These are phyloP conservation scores for Sphenostylis stenocarpa DNA, from an alignment of 306 rosid genomes.

Conservation along the genomic window DNA sequence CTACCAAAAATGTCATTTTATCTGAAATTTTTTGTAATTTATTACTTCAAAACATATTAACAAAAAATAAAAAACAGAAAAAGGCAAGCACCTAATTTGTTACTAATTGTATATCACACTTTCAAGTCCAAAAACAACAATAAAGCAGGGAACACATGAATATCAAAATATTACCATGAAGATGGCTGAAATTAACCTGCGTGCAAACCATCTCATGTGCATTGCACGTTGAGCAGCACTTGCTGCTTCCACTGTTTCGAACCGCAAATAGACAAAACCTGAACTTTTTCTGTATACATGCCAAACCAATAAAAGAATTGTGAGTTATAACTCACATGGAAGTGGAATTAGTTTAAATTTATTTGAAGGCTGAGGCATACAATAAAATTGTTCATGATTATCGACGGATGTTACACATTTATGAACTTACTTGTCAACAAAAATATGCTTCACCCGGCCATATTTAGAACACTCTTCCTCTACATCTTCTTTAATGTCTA, in stretches of 20 bases:
- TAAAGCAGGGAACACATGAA: neutral
- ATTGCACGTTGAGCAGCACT: slow-evolving; percentile 84
- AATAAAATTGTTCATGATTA: neutral
- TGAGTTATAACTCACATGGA: neutral
- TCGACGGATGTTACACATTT: neutral
- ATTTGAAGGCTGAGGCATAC: neutral
- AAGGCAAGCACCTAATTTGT: neutral
- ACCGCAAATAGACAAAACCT: slow-evolving; percentile 85
- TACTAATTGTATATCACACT: neutral
- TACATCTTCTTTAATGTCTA: slow-evolving; percentile 91
- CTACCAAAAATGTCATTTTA: neutral
- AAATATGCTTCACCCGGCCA: slow-evolving; percentile 86
- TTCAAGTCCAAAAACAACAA: neutral
- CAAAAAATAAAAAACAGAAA: neutral
- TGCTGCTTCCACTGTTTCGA: slow-evolving; percentile 82
- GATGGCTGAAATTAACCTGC: slow-evolving; percentile 76
- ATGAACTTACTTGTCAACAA: slow-evolving; percentile 92
- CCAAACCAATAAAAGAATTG: slow-evolving; percentile 14
- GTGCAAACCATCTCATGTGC: slow-evolving; percentile 98
- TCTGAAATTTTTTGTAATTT: neutral
- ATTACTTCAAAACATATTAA: neutral
- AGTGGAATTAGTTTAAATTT: neutral
- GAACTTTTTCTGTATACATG: slow-evolving; percentile 70
- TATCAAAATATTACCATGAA: slow-evolving; percentile 66
- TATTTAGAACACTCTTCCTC: slow-evolving; percentile 95